Conservation (phyloP, 441 rosid genomes). For the Kokia cookei region DNA sequence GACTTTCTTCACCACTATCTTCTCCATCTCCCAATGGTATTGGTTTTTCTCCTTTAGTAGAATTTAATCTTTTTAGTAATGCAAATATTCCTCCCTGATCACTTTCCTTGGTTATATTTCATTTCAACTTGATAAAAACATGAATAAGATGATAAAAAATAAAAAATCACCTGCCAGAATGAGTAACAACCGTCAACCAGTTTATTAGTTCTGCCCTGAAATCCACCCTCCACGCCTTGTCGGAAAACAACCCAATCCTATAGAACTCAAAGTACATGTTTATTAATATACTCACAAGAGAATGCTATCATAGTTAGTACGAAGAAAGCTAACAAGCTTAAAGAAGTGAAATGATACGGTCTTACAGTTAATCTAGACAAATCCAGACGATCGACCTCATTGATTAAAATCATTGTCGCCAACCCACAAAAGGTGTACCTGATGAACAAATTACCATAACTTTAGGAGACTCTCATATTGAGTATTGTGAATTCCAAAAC, state of each 20-base stretch:
- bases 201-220: constrained; percentile 93
- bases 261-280: not conserved
- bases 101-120: constrained; percentile 4
- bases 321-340: constrained; percentile 1
- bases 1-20: constrained; percentile 18
- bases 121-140: constrained; percentile 7
- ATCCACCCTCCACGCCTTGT: constrained; percentile 91
- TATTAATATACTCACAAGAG: not conserved
- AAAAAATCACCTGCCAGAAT: constrained; percentile 79
- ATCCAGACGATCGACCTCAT: constrained; percentile 68
- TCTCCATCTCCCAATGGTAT: constrained; percentile 22
- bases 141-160: not conserved
- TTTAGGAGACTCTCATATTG: constrained; percentile 1
- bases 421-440: constrained; percentile 93
- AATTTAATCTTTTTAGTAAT: constrained; percentile 44
- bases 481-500: not conserved
- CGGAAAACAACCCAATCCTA: constrained; percentile 83
- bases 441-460: constrained; percentile 23
- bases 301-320: not conserved
- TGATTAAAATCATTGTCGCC: constrained; percentile 85
- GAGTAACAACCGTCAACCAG: constrained; percentile 96
- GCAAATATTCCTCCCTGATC: constrained; percentile 75
- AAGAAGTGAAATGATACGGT: constrained; percentile 5
- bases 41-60: constrained; percentile 11
- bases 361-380: constrained; percentile 67